phyloP scores from a whole-genome alignment of 2,329 filamentous ascomycete genomes.

The Beauveria sp. region DNA sequence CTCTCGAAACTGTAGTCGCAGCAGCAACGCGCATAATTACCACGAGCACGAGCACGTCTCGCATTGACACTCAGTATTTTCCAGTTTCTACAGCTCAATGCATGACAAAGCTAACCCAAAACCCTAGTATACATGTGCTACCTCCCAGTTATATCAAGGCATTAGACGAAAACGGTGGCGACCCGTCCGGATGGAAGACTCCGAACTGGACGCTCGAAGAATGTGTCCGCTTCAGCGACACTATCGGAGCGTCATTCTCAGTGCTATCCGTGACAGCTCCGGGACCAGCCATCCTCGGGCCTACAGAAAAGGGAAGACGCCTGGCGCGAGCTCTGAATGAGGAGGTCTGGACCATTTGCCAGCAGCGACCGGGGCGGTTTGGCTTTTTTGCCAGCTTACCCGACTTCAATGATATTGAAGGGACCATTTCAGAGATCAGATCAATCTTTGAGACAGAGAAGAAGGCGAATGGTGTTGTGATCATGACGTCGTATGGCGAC shows the following conservation, averaged over 20 bases:
- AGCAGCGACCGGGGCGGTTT: background rate
- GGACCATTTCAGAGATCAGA: background rate
- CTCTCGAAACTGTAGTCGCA: background rate
- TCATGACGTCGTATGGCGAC: slow-evolving; percentile 4
- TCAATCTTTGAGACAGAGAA: background rate
- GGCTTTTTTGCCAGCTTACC: background rate
- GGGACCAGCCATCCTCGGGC: background rate
- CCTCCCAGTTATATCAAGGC: background rate
- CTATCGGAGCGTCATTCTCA: background rate
- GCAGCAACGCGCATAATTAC: background rate
- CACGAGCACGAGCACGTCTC: background rate
- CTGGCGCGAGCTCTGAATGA: background rate
- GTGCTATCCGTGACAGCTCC: background rate
- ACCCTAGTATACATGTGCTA: background rate
- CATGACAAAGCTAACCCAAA: background rate
- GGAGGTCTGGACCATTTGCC: background rate
- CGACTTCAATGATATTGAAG: slow-evolving; percentile 26
- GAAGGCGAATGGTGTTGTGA: background rate
- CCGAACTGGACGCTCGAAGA: background rate
- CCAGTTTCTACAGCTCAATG: background rate
- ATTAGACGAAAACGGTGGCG: background rate
- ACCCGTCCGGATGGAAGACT: background rate
- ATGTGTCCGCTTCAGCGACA: background rate
- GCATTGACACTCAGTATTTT: background rate
- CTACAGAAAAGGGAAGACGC: background rate